Conservation (phyloP, 805 yeast species). For the Dipodascopsis uninucleata region DNA sequence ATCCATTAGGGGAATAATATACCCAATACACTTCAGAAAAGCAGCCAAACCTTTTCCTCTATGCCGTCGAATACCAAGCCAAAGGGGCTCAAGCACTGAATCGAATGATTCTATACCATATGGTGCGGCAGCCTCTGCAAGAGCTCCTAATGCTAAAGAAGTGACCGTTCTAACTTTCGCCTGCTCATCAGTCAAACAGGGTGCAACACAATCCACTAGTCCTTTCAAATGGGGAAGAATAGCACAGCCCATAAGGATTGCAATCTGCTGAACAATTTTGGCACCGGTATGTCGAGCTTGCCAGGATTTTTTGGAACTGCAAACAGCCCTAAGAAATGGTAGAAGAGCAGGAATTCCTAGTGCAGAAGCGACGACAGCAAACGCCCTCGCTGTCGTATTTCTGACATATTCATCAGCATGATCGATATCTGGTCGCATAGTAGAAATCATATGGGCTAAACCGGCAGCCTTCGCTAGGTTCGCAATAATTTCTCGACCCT, state of each 20-base stretch:
- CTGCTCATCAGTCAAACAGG: constrained; percentile 64
- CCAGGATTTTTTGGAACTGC: constrained; percentile 73
- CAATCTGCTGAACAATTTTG: constrained; percentile 70
- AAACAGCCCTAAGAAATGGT: constrained; percentile 79
- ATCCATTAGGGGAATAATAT: constrained; percentile 80
- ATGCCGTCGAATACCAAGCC: constrained; percentile 74
- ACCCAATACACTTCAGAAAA: constrained; percentile 72
- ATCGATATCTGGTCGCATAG: constrained; percentile 77
- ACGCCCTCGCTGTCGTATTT: constrained; percentile 67
- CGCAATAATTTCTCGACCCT: constrained; percentile 75
- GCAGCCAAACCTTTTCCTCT: constrained; percentile 76
- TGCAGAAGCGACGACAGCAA: constrained; percentile 80
- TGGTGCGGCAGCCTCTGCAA: constrained; percentile 81
- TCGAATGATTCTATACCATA: constrained; percentile 90
- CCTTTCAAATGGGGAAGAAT: constrained; percentile 69
- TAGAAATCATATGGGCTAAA: constrained; percentile 69
- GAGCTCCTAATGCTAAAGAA: constrained; percentile 64
- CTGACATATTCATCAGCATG: constrained; percentile 77
- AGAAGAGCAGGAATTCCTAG: constrained; percentile 66
- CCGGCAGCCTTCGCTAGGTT: constrained; percentile 80
- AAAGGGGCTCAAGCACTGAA: constrained; percentile 63
- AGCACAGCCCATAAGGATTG: constrained; percentile 63
- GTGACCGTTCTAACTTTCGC: constrained; percentile 63
- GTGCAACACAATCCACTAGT: constrained; percentile 57
- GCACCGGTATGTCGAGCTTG: constrained; percentile 80